Evolutionary conservation across 306 rosid species (phyloP), one percentile per base, ranked within the genome.

Genomic region (Quercus engelmannii): DNA sequence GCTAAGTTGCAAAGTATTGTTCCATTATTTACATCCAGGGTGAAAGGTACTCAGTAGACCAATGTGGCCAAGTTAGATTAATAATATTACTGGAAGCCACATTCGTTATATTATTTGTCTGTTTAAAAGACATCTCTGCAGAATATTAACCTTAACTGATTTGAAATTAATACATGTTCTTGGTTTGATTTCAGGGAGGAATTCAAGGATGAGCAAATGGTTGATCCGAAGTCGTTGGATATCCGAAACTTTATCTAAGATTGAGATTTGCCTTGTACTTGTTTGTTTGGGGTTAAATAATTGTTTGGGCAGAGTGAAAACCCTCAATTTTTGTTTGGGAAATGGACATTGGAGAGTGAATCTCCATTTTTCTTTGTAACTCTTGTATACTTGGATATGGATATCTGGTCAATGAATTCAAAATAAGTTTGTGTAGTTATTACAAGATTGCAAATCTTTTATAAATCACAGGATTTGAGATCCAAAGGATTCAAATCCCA

Each of bases 161-260:
- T 6, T 41, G 19, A 52, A 74, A 69, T 52, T 61, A 43, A 41
- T 17, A 6, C 14, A 38, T 78, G 46, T 28, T 73, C 21, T 26
- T 59, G 59, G 17, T 71, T 57, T 71, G 79, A 78, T 90, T 82
- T 79, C 92, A 95, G 99, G 88, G 99, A 95, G 89, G 99, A 95
- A 80, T 95, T 95, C 85, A 95, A 95, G 89, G 96, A 90, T 74
- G 99, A 95, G 82, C 80, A 63, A 69, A 78, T 77, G 75, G 89
- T 79, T 46, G 91, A 87, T 25, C 83, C 80, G 41, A 95, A 92
- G 89, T 83, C 97, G 55, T 84, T 95, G 92, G 99, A 95, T 79
- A 86, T 92, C 74, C 84, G 98, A 82, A 95, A 92, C 94, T 92
- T 92, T 86, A 84, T 95, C 55, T 93, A 49, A 87, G 80, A 62